Conservation (phyloP, 148 eudicot genomes). For the Talinum fruticosum region DNA sequence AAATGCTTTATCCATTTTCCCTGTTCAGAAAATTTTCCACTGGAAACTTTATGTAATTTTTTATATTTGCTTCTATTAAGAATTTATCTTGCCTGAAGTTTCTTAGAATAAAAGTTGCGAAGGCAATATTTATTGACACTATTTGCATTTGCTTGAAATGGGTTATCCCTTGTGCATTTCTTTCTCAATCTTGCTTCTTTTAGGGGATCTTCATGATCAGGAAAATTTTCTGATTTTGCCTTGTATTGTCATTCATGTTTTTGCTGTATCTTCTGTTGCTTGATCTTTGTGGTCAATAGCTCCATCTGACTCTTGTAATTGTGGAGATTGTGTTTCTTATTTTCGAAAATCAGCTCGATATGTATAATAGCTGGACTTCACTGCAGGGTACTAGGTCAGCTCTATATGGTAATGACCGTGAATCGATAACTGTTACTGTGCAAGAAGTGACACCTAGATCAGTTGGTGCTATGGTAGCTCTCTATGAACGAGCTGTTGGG, state of each 20-base stretch:
- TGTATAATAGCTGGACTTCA: conserved; percentile 17
- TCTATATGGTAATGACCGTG: conserved; percentile 84
- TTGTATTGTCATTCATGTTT: not conserved
- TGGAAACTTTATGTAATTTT: not conserved
- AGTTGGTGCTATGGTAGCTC: conserved; percentile 89
- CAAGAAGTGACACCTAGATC: conserved; percentile 97
- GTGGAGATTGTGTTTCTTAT: not conserved
- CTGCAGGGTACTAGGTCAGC: conserved; percentile 97
- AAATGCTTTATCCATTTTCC: not conserved
- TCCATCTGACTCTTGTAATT: not conserved
- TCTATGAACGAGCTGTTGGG: conserved; percentile 98
- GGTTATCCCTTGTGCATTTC: conserved; percentile 1
- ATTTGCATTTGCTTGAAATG: not conserved
- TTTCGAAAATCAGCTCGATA: not conserved
- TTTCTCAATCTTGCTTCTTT: not conserved
- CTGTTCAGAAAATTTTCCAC: not conserved
- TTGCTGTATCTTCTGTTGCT: not conserved
- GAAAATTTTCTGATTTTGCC: not conserved
- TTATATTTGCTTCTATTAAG: not conserved
- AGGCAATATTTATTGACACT: not conserved
- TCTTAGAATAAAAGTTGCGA: not conserved
- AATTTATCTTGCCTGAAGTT: not conserved
- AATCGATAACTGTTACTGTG: conserved; percentile 90
- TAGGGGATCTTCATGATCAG: not conserved
- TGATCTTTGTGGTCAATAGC: not conserved